Conservation (phyloP, 768 basidiomycete species). For the Lentinula edodes region DNA sequence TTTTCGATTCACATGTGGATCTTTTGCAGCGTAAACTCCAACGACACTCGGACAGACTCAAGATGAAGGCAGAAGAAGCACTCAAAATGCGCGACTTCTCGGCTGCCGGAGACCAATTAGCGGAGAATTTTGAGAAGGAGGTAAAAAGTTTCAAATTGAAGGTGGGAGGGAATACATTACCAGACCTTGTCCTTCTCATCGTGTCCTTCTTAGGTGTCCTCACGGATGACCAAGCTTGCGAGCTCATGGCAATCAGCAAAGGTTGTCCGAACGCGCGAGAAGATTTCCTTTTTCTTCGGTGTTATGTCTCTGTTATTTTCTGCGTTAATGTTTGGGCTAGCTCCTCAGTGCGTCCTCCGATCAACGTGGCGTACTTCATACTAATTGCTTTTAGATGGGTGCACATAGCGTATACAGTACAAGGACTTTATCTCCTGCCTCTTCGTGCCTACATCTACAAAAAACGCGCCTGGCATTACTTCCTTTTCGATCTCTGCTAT, state of each 20-base stretch:
- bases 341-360: conserved; percentile 63
- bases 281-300: conserved; percentile 88
- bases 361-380: conserved; percentile 8
- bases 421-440: conserved; percentile 75
- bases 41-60: conserved; percentile 81
- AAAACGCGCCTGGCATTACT: conserved; percentile 91
- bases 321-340: conserved; percentile 82
- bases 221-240: conserved; percentile 71
- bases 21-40: conserved; percentile 79
- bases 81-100: conserved; percentile 49
- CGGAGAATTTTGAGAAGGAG: conserved; percentile 82
- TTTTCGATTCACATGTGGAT: conserved; percentile 87
- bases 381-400: conserved; percentile 58
- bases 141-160: conserved; percentile 82
- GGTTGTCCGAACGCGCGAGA: conserved; percentile 76
- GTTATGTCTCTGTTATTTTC: conserved; percentile 87
- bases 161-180: conserved; percentile 33
- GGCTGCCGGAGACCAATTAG: conserved; percentile 37
- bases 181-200: not conserved
- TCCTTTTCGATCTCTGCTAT: conserved; percentile 90
- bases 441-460: conserved; percentile 84
- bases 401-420: conserved; percentile 80
- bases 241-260: conserved; percentile 92
- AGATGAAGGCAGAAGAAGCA: conserved; percentile 75
- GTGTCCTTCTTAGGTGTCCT: conserved; percentile 52